Conservation (phyloP, 164 flowering plant genomes). For the Sedum album region DNA sequence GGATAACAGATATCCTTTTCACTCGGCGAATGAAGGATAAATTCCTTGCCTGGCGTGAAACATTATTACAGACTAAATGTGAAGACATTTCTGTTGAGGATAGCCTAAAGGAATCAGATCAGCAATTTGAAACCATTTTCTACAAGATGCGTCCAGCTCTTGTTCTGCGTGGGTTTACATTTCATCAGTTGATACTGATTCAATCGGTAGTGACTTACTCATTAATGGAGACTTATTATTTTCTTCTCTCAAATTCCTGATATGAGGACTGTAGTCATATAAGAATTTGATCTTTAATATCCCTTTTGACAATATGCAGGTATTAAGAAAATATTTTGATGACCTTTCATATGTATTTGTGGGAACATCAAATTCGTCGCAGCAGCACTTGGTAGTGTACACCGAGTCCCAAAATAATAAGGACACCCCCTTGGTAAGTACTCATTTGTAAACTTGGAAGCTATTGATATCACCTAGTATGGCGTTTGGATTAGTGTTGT, state of each 20-base stretch:
- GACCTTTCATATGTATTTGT: slow-evolving; percentile 55
- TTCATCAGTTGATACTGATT: slow-evolving; percentile 72
- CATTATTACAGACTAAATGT: slow-evolving; percentile 25
- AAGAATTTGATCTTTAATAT: background rate
- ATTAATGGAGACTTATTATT: background rate
- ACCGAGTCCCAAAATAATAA: slow-evolving; percentile 54
- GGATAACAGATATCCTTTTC: slow-evolving; percentile 66
- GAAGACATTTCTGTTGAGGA: slow-evolving; percentile 19
- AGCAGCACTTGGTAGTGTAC: slow-evolving; percentile 51
- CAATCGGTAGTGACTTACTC: slow-evolving; percentile 40
- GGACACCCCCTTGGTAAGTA: slow-evolving; percentile 57
- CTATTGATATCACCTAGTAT: background rate
- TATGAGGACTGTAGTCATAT: background rate
- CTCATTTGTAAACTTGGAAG: background rate
- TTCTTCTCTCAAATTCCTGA: background rate
- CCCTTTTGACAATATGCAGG: slow-evolving; percentile 28
- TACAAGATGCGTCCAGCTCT: slow-evolving; percentile 76
- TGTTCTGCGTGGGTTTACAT: slow-evolving; percentile 57
- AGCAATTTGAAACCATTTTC: slow-evolving; percentile 49
- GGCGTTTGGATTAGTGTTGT: background rate
- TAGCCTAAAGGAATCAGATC: slow-evolving; percentile 22
- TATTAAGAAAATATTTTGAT: slow-evolving; percentile 47
- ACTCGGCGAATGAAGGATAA: slow-evolving; percentile 61
- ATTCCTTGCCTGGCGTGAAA: slow-evolving; percentile 61
- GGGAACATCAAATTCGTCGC: slow-evolving; percentile 27